A percentile compares a stretch with the other conserved stretches of the same genome.
phyloP scores from a whole-genome alignment of 2,329 filamentous ascomycete species.

The Arthrobotrys sinensis region DNA sequence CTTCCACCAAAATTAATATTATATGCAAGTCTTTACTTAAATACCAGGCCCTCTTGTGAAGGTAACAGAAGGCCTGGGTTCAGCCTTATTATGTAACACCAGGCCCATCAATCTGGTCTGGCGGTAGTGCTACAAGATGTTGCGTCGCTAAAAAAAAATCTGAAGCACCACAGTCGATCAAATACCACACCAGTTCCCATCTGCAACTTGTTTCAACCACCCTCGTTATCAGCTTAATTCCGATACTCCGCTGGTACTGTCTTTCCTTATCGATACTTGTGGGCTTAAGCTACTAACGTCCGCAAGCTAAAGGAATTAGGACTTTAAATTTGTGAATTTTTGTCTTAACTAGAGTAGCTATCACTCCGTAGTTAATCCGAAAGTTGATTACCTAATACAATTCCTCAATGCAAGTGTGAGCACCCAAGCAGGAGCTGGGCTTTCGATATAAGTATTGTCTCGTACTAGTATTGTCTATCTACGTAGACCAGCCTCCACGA shows the following conservation, averaged over 20 bases:
- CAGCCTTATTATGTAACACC: conserved; percentile 20
- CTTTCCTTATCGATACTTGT: neutral
- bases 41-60: conserved; percentile 7
- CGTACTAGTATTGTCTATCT: too few relatives aligned
- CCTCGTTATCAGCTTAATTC: conserved; percentile 11
- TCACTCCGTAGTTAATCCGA: conserved; percentile 14
- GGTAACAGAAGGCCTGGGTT: conserved; percentile 5
- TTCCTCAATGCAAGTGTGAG: neutral
- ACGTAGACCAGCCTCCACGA: too few relatives aligned
- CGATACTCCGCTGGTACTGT: conserved; percentile 6
- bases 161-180: neutral
- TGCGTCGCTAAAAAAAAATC: neutral
- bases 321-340: neutral
- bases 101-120: neutral
- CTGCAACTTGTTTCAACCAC: neutral
- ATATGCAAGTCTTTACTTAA: neutral
- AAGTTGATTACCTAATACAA: too few relatives aligned
- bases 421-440: too few relatives aligned
- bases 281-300: conserved; percentile 14
- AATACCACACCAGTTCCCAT: conserved; percentile 1
- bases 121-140: neutral
- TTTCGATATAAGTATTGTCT: too few relatives aligned
- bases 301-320: neutral
- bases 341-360: too few relatives aligned
- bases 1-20: neutral